These are phyloP conservation scores for Eucalyptus shirleyi DNA, from an alignment of 345 rosid species.

Conservation along the genomic window DNA sequence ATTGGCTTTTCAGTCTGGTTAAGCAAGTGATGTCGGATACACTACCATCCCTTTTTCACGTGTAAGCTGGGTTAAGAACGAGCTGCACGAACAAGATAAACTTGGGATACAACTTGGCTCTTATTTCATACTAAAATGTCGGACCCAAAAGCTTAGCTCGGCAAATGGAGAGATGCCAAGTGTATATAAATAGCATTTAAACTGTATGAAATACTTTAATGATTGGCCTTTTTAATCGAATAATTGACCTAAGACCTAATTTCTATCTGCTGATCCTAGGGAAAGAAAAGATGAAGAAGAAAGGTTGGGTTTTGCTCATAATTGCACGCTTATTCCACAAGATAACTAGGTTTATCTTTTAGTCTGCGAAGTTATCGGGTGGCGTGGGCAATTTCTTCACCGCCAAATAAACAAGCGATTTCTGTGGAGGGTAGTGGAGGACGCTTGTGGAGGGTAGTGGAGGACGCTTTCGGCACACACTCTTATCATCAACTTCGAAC, in stretches of 20 bases:
- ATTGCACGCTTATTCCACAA: not conserved
- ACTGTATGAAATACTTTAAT: not conserved
- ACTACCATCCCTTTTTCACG: not conserved
- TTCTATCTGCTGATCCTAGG: not conserved
- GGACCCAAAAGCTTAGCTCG: fast-evolving
- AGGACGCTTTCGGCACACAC: not conserved
- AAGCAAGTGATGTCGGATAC: not conserved
- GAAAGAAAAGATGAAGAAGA: not conserved
- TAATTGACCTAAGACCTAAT: not conserved
- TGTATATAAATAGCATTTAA: too few relatives aligned
- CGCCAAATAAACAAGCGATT: not conserved
- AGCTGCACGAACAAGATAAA: fast-evolving
- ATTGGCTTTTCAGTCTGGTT: not conserved
- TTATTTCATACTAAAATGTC: not conserved
- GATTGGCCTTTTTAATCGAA: not conserved
- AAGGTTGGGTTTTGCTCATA: not conserved
- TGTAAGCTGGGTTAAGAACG: fast-evolving
- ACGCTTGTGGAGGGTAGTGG: not conserved
- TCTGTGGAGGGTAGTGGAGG: not conserved
- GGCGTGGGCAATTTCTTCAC: not conserved
- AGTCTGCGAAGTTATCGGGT: not conserved
- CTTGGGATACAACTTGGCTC: fast-evolving
- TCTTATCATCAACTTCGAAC: not conserved
- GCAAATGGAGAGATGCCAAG: not conserved
- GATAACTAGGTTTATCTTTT: not conserved